Base-by-base conservation (phyloP, 495 filamentous ascomycete species). In the Aspergillus cavernicola region DNA sequence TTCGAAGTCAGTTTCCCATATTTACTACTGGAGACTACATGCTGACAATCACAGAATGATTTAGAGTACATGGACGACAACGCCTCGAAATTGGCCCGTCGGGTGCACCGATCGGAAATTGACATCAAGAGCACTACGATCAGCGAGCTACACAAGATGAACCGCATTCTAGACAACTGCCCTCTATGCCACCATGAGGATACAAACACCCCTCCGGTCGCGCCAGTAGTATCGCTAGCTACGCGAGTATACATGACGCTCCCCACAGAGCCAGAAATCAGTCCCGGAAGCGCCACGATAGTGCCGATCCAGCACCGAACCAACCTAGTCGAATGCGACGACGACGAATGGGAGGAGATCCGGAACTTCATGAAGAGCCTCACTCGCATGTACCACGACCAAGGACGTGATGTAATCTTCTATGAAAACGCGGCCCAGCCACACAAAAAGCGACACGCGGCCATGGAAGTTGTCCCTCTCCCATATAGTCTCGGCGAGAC, bases 261-360 rank as follows among this genome's bases (percentile, higher is more conserved):
- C 5, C 90, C 95, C 8, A 92, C 93, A 0, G 81, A 90, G 59
- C 93, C 93, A 1, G 95, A 98, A 58, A 76, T 98, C 51, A 89
- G 79, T 45, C 80, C 86, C 31, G 88, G 90, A 24, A 86, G 90
- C 29, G 89, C 91, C 10, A 81, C 89, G 29, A 95, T 97, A 58
- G 86, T 92, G 9, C 93, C 93, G 19, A 87, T 95, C 42, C 85
- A 88, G 66, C 93, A 98, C 66, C 85, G 85, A 37, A 82, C 79
- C 26, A 98, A 97, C 65, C 82, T 97, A 11, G 76, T 98, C 19
- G 93, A 97, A 69, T 97, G 95, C 64, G 95, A 97, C 64, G 95
- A 97, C 64, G 95, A 97, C 62, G 93, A 98, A 67, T 98, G 95
- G 93, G 93, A 98, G 60, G 93, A 98, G 65, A 89, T 98, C 33